A percentile compares a stretch with the other conserved stretches of the same genome.
phyloP scores from a whole-genome alignment of 2,329 filamentous ascomycete species.

The Cadophora gregata region DNA sequence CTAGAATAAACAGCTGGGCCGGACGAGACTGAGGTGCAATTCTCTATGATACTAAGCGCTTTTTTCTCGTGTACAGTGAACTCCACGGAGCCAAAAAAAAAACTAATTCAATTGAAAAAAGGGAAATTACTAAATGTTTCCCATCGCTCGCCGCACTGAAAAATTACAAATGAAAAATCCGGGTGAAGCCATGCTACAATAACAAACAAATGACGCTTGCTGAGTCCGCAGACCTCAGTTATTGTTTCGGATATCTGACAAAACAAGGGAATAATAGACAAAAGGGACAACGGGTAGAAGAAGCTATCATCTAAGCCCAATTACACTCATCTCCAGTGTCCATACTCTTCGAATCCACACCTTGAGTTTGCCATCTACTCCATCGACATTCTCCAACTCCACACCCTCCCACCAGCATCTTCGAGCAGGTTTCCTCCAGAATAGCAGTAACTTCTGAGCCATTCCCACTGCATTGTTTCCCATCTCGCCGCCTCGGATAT shows the following conservation, averaged over 20 bases:
- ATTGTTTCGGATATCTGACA: constrained; percentile 24
- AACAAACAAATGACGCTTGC: constrained; percentile 25
- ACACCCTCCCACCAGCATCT: constrained; percentile 99
- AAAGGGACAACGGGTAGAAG: constrained; percentile 11
- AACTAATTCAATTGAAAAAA: constrained; percentile 15
- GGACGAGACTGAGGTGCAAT: constrained; percentile 9
- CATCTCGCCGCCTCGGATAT: constrained; percentile 83
- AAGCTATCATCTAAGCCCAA: constrained; percentile 69
- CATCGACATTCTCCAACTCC: constrained; percentile 86
- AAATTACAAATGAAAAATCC: constrained; percentile 20
- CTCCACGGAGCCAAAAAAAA: constrained; percentile 19
- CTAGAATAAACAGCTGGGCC: neutral
- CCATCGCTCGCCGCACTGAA: constrained; percentile 1
- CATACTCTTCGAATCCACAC: constrained; percentile 98
- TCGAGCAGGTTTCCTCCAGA: constrained; percentile 96
- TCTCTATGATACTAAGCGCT: constrained; percentile 26
- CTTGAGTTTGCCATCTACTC: constrained; percentile 89
- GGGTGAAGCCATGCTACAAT: constrained; percentile 18
- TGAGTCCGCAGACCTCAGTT: constrained; percentile 19
- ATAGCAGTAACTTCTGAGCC: constrained; percentile 96
- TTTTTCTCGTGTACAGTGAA: constrained; percentile 29
- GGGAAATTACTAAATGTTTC: constrained; percentile 1
- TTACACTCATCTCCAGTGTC: constrained; percentile 98
- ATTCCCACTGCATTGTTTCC: constrained; percentile 87
- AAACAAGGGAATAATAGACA: constrained; percentile 15